phyloP scores from a whole-genome alignment of 2,329 filamentous ascomycete genomes.

The Colletotrichum liriopes region DNA sequence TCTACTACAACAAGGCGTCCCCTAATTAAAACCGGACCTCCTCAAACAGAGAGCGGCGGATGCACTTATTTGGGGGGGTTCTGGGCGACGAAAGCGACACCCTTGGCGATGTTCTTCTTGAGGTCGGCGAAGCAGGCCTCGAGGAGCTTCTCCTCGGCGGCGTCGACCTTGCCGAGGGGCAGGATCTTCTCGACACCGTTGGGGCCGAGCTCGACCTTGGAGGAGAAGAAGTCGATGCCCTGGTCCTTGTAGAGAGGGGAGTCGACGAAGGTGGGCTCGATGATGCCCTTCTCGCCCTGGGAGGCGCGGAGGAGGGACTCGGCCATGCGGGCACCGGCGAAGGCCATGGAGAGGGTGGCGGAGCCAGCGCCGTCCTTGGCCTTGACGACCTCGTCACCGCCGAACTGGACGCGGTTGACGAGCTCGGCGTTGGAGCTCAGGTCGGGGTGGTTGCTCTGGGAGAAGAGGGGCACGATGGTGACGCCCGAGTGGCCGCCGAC shows the following conservation, averaged over 20 bases:
- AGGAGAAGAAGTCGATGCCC: conserved; percentile 97
- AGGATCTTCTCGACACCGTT: conserved; percentile 96
- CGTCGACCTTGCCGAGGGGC: conserved; percentile 87
- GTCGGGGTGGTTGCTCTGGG: conserved; percentile 89
- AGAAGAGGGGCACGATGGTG: conserved; percentile 98
- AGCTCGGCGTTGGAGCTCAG: conserved; percentile 85
- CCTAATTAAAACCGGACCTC: background rate
- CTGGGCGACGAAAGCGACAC: conserved; percentile 72
- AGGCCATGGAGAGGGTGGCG: conserved; percentile 98
- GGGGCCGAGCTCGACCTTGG: conserved; percentile 94
- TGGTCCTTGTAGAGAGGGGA: conserved; percentile 98
- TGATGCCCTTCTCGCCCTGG: conserved; percentile 93
- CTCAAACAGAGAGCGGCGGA: background rate
- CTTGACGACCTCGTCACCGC: conserved; percentile 98
- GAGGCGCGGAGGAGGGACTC: conserved; percentile 94
- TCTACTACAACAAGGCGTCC: conserved; percentile 25
- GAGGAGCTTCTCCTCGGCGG: conserved; percentile 90
- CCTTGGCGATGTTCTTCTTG: conserved; percentile 97
- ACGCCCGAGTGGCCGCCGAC: conserved; percentile 97
- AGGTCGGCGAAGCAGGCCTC: conserved; percentile 87
- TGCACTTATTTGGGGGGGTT: conserved; percentile 73
- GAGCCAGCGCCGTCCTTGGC: conserved; percentile 98
- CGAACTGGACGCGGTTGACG: conserved; percentile 96
- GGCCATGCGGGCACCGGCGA: conserved; percentile 88
- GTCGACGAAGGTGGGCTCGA: conserved; percentile 98